These are phyloP conservation scores for Tolypocladium pustulatum DNA, from an alignment of 2,329 filamentous ascomycete genomes.

Conservation along the genomic window DNA sequence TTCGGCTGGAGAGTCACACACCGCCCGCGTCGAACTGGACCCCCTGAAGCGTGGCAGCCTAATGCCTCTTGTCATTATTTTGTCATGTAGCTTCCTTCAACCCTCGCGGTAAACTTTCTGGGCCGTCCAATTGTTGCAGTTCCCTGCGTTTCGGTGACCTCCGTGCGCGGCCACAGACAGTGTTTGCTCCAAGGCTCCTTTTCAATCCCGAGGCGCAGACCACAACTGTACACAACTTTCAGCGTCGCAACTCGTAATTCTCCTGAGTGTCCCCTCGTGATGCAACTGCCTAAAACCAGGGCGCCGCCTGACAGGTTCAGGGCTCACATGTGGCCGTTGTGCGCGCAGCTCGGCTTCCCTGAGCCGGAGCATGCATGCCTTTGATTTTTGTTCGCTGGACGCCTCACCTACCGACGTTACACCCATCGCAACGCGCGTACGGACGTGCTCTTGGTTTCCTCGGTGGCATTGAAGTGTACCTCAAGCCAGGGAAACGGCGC, in stretches of 20 bases:
- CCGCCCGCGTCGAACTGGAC: too few species aligned
- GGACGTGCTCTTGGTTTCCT: background rate
- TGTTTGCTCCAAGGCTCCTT: too few species aligned
- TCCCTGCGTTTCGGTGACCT: background rate
- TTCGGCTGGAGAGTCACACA: background rate
- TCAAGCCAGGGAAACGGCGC: background rate
- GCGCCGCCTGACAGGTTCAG: too few species aligned
- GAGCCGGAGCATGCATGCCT: background rate
- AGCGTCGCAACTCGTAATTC: too few species aligned
- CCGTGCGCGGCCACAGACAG: too few species aligned
- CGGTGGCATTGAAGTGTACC: background rate
- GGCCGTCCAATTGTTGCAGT: background rate
- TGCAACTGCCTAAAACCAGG: too few species aligned
- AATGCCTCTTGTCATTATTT: too few species aligned
- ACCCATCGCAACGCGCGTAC: background rate
- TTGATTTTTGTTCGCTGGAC: background rate
- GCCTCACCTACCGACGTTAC: background rate
- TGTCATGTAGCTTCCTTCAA: rapidly evolving
- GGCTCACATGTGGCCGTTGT: background rate
- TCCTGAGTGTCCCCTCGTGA: background rate
- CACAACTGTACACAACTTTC: too few species aligned
- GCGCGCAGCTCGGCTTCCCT: background rate
- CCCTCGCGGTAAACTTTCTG: background rate
- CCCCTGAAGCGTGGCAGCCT: background rate
- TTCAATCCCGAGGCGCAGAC: background rate